Evolutionary conservation across 352 stramenopile species (phyloP), one percentile per base, ranked within the genome.

Genomic region (Globisporangium radiosum): DNA sequence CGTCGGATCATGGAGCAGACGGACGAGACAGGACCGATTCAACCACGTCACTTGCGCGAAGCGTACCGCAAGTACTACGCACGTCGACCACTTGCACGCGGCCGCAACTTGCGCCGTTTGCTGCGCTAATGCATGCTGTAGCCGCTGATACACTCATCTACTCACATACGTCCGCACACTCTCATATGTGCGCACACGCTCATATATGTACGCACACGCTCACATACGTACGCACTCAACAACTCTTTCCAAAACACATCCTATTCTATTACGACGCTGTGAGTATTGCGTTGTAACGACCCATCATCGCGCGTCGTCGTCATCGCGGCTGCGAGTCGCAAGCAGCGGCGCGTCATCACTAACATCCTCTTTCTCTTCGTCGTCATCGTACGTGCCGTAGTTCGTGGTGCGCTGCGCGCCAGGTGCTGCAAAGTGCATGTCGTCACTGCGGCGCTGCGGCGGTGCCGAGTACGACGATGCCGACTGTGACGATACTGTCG

Each of bases 61-160:
- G 85, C 82, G 5, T 77, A 91, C 51, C 78, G 82, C 43, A 88
- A 90, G 65, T 94, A 92, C 63, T 94, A 94, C 70, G 86, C 86
- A 52, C 78, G 81, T 38, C 81, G 79, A 10, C 81, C 82, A 7
- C 64, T 91, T 3, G 75, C 78, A 0, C 70, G 85, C 0, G 79
- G 78, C 1, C 81, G 81, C 65, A 83, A 76, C 47, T 63, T 85
- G 57, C 73, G 74, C 25, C 76, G 81, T 36, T 56, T 90, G 40
- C 68, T 88, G 52, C 73, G 71, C 45, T 90, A 56, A 33, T 33
- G 25, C 25, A 33, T 33, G 25, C 25, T 33, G 25, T 33, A 33
- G 25, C 25, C 25, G 25, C 25, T 33, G 25, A 3, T 33, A 33
- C 19, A 33, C 25, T 3, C 25, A 33, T 33, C 25, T 33, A 33